Evolutionary conservation across 345 rosid species (phyloP).

Genomic region (Combretum micranthum): DNA sequence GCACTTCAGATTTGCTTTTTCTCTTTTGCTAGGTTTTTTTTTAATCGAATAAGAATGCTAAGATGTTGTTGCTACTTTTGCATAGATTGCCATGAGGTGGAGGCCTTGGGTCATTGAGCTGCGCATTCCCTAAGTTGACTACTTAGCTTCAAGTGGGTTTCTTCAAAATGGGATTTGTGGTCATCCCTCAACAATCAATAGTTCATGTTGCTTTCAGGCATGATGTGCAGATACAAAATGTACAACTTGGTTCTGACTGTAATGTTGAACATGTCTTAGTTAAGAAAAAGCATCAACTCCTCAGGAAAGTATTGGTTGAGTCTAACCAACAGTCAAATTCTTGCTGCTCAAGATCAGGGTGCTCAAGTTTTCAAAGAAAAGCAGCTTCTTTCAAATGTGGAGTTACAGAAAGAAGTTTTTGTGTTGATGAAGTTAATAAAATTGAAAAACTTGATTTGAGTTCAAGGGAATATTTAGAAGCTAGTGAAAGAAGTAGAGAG

Average conservation of each 20-base stretch:
- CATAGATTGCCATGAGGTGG: too few relatives aligned
- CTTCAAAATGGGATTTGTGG: conserved; percentile 30
- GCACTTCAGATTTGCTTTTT: too few relatives aligned
- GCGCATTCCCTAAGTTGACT: background rate
- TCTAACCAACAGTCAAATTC: background rate
- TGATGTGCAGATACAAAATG: conserved; percentile 15
- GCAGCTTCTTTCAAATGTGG: conserved; percentile 20
- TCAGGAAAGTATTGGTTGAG: conserved; percentile 12
- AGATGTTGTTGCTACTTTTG: too few relatives aligned
- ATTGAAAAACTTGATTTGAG: conserved; percentile 32
- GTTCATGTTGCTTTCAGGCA: conserved; percentile 24
- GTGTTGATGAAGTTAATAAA: conserved; percentile 29
- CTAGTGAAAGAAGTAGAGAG: conserved; percentile 19
- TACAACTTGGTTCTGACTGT: conserved; percentile 15
- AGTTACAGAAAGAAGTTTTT: conserved; percentile 29
- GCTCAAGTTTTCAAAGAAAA: conserved; percentile 14
- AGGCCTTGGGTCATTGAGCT: too few relatives aligned
- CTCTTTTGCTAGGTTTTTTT: too few relatives aligned
- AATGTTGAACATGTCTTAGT: conserved; percentile 7
- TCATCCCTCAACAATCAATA: conserved; percentile 27
- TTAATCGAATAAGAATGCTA: too few relatives aligned
- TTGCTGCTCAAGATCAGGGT: conserved; percentile 16
- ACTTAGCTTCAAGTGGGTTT: background rate
- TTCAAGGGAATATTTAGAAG: conserved; percentile 18
- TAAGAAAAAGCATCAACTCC: conserved; percentile 8